phyloP scores from a whole-genome alignment of 2,329 filamentous ascomycete species.

The Penicillium sp. region DNA sequence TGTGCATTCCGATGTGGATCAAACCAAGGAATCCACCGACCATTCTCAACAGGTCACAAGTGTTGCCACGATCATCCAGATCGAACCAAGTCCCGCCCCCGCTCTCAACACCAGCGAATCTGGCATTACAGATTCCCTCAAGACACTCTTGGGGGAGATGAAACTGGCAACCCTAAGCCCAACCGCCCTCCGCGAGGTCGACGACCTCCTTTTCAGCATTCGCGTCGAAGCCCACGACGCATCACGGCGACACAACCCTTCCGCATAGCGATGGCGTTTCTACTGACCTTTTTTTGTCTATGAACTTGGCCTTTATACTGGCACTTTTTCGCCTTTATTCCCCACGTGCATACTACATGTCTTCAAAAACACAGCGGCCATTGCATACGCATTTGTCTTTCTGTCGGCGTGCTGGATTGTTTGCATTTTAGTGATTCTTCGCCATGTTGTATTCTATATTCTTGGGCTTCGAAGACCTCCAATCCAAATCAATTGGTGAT shows the following conservation, averaged over 20 bases:
- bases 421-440: not conserved
- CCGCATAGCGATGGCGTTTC: slow-evolving; percentile 40
- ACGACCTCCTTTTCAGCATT: slow-evolving; percentile 76
- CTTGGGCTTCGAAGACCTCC: not conserved
- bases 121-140: slow-evolving; percentile 56
- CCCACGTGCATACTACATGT: slow-evolving; percentile 19
- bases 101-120: slow-evolving; percentile 14
- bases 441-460: slow-evolving; percentile 2
- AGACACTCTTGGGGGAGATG: slow-evolving; percentile 58
- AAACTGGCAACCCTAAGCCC: slow-evolving; percentile 59
- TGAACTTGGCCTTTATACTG: slow-evolving; percentile 8
- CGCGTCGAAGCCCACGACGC: slow-evolving; percentile 71
- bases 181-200: slow-evolving; percentile 66
- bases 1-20: slow-evolving; percentile 1
- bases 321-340: slow-evolving; percentile 15
- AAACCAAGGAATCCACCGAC: not conserved
- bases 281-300: slow-evolving; percentile 10
- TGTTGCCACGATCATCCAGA: slow-evolving; percentile 18
- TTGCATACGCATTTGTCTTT: slow-evolving; percentile 4
- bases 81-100: slow-evolving; percentile 7
- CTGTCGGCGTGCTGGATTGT: not conserved
- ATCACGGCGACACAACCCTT: slow-evolving; percentile 50
- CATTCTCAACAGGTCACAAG: slow-evolving; percentile 1
- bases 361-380: slow-evolving; percentile 12
- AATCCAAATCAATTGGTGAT: too few relatives aligned